Evolutionary conservation across 2,329 filamentous ascomycete genomes (phyloP), one percentile per base, ranked within the genome.

Genomic region (Diplodia sapinea): DNA sequence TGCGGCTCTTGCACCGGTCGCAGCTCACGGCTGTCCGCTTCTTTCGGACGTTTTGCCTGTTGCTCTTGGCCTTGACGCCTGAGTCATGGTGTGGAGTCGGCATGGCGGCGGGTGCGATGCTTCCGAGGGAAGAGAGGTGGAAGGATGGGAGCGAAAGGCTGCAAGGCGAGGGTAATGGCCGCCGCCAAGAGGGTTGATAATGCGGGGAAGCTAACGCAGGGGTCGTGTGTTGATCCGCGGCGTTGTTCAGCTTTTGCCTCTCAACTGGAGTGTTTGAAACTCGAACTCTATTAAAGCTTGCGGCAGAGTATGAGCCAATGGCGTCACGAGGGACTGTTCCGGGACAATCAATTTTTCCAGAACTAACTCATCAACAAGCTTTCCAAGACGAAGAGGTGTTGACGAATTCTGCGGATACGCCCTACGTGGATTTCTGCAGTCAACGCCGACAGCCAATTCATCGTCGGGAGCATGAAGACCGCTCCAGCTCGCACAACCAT

Each of bases 1-100:
- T 79, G 54, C 77, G 70, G 62, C 75, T 78, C 52, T 76, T 73
- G 71, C 77, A 79, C 54, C 77, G 71, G 69, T 79, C 77, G 67
- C 77, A 79, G 70, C 75, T 77, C 26, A 62, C 59, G 5, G 59
- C 59, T 12, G 59, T 62, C 26, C 59, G 59, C 31, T 62, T 62
- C n/a, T 62, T 62, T 4, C 59, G 15, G 26, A 51, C 43, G 13
- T 62, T 50, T 40, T 62, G 59, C 43, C 47, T 15, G 31, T 15
- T 51, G 43, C 5, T 62, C 47, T 62, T 50, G 26, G 26, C 1
- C 31, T 36, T 36, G 17, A 15, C 26, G 29, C 15, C 29, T 4
- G 59, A 29, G 15, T 23, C 8, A 23, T 23, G 17, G 3, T 51
- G 59, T n/a, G 17, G 17, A 5, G 43, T 36, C 59, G 59, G 59